Conservation (phyloP, 179 eudicot genomes). For the Camellia oleifera region DNA sequence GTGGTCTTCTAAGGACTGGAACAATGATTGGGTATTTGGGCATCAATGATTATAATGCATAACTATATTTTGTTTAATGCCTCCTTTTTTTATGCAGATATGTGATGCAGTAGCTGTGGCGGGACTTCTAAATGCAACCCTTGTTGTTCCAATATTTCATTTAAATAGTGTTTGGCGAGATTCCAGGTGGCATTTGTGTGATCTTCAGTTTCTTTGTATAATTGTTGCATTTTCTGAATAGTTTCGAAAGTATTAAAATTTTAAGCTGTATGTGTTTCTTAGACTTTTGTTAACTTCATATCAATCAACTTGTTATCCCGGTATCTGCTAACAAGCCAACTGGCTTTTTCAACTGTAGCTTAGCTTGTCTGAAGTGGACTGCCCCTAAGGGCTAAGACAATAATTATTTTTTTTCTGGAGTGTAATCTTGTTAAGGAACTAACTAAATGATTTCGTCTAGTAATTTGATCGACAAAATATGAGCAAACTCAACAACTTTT, state of each 20-base stretch:
- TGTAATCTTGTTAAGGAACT: neutral
- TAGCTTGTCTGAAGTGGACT: constrained; percentile 1
- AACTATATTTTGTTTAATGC: neutral
- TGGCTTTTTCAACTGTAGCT: neutral
- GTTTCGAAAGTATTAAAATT: neutral
- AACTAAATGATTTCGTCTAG: neutral
- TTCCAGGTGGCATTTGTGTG: constrained; percentile 62
- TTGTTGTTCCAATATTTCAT: constrained; percentile 93
- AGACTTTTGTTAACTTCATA: neutral
- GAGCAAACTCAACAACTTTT: neutral
- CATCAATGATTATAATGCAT: neutral
- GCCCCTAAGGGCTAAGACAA: neutral
- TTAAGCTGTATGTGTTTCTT: neutral
- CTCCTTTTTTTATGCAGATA: constrained; percentile 50
- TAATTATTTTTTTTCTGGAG: neutral
- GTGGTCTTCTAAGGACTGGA: neutral
- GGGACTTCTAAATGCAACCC: constrained; percentile 91
- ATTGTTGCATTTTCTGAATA: neutral
- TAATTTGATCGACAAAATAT: neutral
- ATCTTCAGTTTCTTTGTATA: neutral
- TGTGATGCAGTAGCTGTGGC: constrained; percentile 99
- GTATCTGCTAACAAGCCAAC: neutral
- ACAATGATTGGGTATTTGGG: neutral
- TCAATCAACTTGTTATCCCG: neutral
- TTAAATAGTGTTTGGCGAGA: constrained; percentile 96